phyloP scores from a whole-genome alignment of 2,329 filamentous ascomycete genomes.

The Penicillium italicum region DNA sequence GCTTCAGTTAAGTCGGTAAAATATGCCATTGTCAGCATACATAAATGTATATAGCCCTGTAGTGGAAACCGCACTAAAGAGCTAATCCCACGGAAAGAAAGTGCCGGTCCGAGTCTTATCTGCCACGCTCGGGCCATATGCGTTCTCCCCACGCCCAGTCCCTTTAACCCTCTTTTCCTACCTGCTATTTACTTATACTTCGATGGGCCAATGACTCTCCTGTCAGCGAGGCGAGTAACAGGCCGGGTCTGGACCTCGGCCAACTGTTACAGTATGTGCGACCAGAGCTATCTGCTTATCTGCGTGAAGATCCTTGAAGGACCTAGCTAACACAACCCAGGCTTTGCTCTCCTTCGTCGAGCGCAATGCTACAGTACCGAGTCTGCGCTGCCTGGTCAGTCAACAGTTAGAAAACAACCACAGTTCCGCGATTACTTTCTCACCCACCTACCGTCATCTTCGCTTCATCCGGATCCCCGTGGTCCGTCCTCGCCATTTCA shows the following conservation, averaged over 20 bases:
- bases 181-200: constrained; percentile 20
- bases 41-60: neutral
- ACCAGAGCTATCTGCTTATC: constrained; percentile 14
- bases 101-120: constrained; percentile 22
- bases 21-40: neutral
- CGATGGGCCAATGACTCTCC: constrained; percentile 38
- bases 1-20: neutral
- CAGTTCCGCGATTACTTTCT: constrained; percentile 95
- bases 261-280: constrained; percentile 36
- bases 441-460: constrained; percentile 89
- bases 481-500: constrained; percentile 65
- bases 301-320: constrained; percentile 11
- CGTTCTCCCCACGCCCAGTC: constrained; percentile 14
- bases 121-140: constrained; percentile 25
- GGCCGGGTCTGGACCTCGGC: constrained; percentile 40
- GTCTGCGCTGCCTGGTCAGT: constrained; percentile 10
- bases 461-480: constrained; percentile 80
- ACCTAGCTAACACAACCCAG: constrained; percentile 25
- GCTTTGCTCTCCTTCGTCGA: constrained; percentile 33
- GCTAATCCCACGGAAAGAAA: constrained; percentile 10
- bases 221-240: constrained; percentile 38
- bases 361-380: constrained; percentile 26
- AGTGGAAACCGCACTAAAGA: neutral
- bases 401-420: constrained; percentile 38
- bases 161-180: constrained; percentile 12